phyloP scores from a whole-genome alignment of 2,329 filamentous ascomycete species.

The Aspergillus sp. region DNA sequence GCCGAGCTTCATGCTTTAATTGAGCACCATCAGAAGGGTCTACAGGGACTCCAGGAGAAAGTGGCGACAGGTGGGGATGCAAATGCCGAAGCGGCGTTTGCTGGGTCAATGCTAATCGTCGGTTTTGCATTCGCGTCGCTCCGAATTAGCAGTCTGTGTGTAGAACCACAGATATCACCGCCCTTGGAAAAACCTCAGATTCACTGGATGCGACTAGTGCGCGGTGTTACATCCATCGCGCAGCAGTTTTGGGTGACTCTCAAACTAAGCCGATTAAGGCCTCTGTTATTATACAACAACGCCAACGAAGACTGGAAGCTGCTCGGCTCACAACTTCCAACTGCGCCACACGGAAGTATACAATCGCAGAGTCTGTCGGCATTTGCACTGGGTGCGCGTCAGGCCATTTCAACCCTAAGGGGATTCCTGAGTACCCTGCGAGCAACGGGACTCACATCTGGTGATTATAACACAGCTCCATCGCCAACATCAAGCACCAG shows the following conservation, averaged over 20 bases:
- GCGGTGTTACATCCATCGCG: constrained; percentile 6
- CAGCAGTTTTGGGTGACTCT: constrained; percentile 10
- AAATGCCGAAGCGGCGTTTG: constrained; percentile 9
- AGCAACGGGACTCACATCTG: background rate
- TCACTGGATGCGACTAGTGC: constrained; percentile 15
- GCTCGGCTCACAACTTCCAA: background rate
- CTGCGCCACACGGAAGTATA: too few relatives aligned
- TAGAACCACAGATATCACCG: background rate
- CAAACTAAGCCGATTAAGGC: constrained; percentile 6
- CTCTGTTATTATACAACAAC: constrained; percentile 6
- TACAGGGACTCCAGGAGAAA: constrained; percentile 11
- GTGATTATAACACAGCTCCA: background rate
- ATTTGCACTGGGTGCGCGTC: constrained; percentile 3
- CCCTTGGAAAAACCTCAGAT: background rate
- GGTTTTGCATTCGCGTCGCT: constrained; percentile 17
- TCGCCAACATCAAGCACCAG: background rate
- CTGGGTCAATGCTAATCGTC: constrained; percentile 13
- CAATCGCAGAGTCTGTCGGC: constrained; percentile 1
- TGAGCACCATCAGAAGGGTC: constrained; percentile 17
- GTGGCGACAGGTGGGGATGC: constrained; percentile 3
- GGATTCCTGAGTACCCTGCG: background rate
- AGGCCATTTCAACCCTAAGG: constrained; percentile 1
- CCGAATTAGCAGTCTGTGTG: constrained; percentile 1
- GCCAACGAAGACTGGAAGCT: constrained; percentile 13
- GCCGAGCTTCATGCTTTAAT: constrained; percentile 5